phyloP scores from a whole-genome alignment of 441 rosid species.

The Viola pubescens region DNA sequence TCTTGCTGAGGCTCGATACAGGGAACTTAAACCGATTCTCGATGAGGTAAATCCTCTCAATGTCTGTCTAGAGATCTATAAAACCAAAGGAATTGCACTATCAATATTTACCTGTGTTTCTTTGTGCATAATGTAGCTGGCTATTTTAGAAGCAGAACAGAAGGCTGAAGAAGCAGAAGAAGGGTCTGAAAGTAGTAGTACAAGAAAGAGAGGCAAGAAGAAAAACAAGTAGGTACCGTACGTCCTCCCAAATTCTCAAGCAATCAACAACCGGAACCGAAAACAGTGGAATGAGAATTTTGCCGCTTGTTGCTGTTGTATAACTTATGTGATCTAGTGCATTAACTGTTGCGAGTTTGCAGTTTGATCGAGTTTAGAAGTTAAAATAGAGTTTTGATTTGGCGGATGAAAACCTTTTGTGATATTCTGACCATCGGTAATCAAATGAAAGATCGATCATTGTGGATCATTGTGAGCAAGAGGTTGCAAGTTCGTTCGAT shows the following conservation, averaged over 20 bases:
- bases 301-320: too few species aligned
- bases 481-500: too few species aligned
- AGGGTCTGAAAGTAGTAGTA: slow-evolving; percentile 61
- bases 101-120: neutral
- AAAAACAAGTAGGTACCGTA: slow-evolving; percentile 26
- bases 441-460: too few species aligned
- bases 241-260: neutral
- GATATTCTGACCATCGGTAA: too few species aligned
- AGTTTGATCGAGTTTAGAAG: too few species aligned
- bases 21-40: slow-evolving; percentile 87
- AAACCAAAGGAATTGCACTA: neutral
- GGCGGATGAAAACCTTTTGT: too few species aligned
- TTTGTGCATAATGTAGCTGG: slow-evolving; percentile 42
- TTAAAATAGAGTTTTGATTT: too few species aligned
- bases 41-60: slow-evolving; percentile 57
- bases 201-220: slow-evolving; percentile 70
- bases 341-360: too few species aligned
- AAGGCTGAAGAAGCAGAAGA: slow-evolving; percentile 93
- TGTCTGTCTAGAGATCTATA: neutral
- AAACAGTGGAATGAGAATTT: too few species aligned
- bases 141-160: slow-evolving; percentile 84
- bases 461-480: too few species aligned
- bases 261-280: too few species aligned
- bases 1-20: slow-evolving; percentile 80
- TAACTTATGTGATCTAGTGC: too few species aligned